These are phyloP conservation scores for Trifolium repens DNA, from an alignment of 306 rosid genomes.

Conservation along the genomic window DNA sequence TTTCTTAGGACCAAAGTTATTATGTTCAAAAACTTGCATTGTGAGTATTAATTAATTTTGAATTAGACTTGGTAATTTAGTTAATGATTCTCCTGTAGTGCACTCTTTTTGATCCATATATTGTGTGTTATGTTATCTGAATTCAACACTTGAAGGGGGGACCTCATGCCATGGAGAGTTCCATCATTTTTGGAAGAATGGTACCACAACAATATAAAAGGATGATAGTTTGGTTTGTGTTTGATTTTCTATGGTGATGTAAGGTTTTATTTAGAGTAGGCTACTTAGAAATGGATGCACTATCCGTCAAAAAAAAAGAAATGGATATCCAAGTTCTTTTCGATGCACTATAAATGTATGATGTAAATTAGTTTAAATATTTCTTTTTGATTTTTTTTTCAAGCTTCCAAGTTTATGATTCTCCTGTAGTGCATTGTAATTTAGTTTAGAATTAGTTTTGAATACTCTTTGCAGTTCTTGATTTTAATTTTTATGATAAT, in stretches of 20 bases:
- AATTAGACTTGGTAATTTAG: not conserved
- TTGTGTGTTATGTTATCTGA: slow-evolving; percentile 5
- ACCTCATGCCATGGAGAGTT: slow-evolving; percentile 63
- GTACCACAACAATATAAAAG: slow-evolving; percentile 30
- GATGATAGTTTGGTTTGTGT: not conserved
- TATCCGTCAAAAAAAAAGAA: too few relatives aligned
- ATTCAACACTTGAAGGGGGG: slow-evolving; percentile 31
- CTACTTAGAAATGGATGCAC: not conserved
- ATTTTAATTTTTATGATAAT: too few relatives aligned
- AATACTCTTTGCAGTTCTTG: too few relatives aligned
- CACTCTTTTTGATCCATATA: slow-evolving; percentile 8
- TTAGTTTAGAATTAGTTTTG: too few relatives aligned
- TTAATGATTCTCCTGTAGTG: too few relatives aligned
- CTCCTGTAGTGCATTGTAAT: too few relatives aligned
- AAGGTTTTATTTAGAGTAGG: not conserved
- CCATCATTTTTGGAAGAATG: slow-evolving; percentile 34
- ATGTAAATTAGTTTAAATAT: not conserved
- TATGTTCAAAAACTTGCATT: not conserved
- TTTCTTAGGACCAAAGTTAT: not conserved
- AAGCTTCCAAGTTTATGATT: too few relatives aligned
- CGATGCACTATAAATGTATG: too few relatives aligned
- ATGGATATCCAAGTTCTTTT: too few relatives aligned
- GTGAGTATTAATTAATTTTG: slow-evolving; percentile 5
- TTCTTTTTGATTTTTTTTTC: not conserved
- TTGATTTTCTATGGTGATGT: not conserved